These are phyloP conservation scores for Lojkania enalia DNA, from an alignment of 2,329 filamentous ascomycete genomes.

Conservation along the genomic window DNA sequence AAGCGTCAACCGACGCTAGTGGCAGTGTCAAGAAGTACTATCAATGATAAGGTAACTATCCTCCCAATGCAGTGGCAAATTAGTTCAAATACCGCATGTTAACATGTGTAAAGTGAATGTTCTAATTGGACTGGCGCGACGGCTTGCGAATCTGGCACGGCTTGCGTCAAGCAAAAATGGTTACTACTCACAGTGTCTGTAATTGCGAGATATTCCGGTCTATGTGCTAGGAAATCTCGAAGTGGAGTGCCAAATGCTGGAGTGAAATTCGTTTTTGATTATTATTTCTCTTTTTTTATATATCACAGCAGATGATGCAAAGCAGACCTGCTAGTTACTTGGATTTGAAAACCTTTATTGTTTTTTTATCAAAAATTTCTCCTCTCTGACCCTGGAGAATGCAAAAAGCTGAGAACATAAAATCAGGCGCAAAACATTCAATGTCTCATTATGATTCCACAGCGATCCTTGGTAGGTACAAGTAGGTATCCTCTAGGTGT, in stretches of 20 bases:
- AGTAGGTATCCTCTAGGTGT: no score
- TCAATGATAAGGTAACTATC: neutral
- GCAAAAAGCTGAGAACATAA: no score
- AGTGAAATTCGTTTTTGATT: neutral
- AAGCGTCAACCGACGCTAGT: neutral
- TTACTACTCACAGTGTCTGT: constrained; percentile 50
- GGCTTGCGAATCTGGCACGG: constrained; percentile 43
- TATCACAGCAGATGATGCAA: no score
- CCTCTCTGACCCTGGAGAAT: no score
- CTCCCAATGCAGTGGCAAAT: neutral
- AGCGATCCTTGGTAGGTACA: no score
- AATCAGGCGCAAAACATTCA: no score
- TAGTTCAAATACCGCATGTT: constrained; percentile 3
- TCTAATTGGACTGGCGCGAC: constrained; percentile 45
- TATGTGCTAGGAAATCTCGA: neutral
- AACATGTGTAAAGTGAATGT: constrained; percentile 52
- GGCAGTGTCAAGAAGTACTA: neutral
- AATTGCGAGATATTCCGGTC: no score
- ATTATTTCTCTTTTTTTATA: neutral
- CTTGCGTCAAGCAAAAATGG: constrained; percentile 46
- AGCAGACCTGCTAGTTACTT: no score
- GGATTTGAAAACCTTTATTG: no score
- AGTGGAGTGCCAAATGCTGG: neutral
- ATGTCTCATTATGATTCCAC: no score
- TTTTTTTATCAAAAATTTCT: no score